Evolutionary conservation across 2,329 filamentous ascomycete species (phyloP), one percentile per base, ranked within the genome.

Genomic region (Trichoderma afroharzianum): DNA sequence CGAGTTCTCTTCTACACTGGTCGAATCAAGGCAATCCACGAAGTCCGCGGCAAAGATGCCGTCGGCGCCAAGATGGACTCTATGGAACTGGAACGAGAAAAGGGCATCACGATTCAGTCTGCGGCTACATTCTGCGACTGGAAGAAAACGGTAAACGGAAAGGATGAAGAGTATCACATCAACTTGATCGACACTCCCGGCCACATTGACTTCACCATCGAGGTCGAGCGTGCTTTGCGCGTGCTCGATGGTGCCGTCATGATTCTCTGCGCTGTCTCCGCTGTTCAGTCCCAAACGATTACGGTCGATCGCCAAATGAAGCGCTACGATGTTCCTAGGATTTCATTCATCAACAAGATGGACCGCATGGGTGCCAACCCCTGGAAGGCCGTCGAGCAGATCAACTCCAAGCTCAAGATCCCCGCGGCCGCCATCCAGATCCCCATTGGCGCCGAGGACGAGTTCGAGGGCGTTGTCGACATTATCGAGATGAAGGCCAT

Each of bases 261-360:
- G 95, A 97, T 99, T 82, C 87, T 99, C 71, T 99, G 96, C 81
- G 96, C 96, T 73, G 96, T 98, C 73, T 97, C 93, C 78, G 96
- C 96, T 80, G 96, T 99, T 39, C 96, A 99, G 84, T 95, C 92
- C 80, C 96, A 99, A 84, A 99, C 96, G 24, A 98, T 98, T 77
- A 99, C 96, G 1, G 96, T 99, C 74, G 95, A 99, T 82, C 90
- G 96, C 77, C 96, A 99, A 85, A 99, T 99, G 96, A 93, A 94
- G 85, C 91, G 96, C 76, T 99, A 99, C 87, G 95, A 98, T 80
- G 91, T 99, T 74, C 96, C 96, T 73, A 89, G 96, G 77, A 91
- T 99, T 81, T 97, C 93, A 69, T 99, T 99, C 79, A 90, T 99
- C 81, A 99, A 99, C 86, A 99, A 99, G 88, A 98, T 99, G 95